Evolutionary conservation across 805 yeast genomes (phyloP).

Genomic region (Pichia membranifaciens): DNA sequence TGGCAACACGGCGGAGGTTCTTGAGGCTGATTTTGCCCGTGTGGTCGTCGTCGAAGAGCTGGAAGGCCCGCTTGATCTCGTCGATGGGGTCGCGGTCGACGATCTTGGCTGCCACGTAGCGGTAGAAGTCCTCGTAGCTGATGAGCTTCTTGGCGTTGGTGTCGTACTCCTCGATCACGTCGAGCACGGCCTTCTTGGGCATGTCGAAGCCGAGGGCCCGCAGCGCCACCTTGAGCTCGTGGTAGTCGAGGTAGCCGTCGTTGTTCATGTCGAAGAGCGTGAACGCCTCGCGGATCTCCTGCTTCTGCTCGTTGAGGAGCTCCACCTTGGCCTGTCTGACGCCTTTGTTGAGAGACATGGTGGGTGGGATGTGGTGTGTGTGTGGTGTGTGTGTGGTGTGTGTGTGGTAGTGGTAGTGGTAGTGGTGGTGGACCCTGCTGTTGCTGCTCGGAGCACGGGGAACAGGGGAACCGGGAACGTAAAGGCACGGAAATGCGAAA

Average conservation of each 20-base stretch:
- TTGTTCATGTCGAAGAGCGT: conserved; percentile 85
- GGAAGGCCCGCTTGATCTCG: conserved; percentile 86
- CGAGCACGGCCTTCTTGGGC: conserved; percentile 66
- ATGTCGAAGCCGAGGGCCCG: conserved; percentile 89
- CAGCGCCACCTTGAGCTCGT: conserved; percentile 89
- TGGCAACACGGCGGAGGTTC: conserved; percentile 81
- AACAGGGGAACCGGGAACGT: too few species aligned
- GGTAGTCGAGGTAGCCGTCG: conserved; percentile 87
- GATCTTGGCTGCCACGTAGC: conserved; percentile 76
- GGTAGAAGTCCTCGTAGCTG: conserved; percentile 74
- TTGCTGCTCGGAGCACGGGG: too few species aligned
- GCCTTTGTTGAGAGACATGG: conserved; percentile 17
- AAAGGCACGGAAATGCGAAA: too few species aligned
- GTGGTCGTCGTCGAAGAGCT: conserved; percentile 77
- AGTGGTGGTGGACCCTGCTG: too few species aligned
- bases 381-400: too few species aligned
- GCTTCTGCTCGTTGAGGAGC: conserved; percentile 78
- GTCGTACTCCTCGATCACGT: conserved; percentile 75
- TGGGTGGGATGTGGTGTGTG: too few species aligned
- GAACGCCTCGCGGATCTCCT: conserved; percentile 89
- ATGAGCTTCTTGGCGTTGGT: conserved; percentile 67
- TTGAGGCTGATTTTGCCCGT: conserved; percentile 82
- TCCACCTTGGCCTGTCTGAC: conserved; percentile 49
- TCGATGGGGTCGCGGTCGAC: conserved; percentile 86
- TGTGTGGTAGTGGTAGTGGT: too few species aligned